phyloP scores from a whole-genome alignment of 768 basidiomycete species.

The Trametopsis cervina region DNA sequence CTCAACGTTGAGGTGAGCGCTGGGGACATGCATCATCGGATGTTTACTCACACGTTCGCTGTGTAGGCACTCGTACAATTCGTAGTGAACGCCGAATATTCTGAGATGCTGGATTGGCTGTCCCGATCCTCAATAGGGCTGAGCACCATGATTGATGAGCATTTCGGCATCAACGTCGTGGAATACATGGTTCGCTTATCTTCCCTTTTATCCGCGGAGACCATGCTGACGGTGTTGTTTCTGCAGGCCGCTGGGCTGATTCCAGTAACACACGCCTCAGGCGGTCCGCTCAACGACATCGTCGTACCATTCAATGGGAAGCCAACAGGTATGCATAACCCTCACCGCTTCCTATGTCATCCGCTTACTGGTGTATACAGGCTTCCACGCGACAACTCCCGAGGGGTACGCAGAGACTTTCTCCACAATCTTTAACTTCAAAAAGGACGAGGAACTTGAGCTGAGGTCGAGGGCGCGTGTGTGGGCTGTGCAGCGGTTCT shows the following conservation, averaged over 20 bases:
- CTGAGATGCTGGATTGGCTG: slow-evolving; percentile 63
- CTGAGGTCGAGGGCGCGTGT: slow-evolving; percentile 63
- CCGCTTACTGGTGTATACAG: slow-evolving; percentile 27
- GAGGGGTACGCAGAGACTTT: slow-evolving; percentile 63
- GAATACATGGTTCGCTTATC: slow-evolving; percentile 79
- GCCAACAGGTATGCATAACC: slow-evolving; percentile 47
- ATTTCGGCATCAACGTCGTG: slow-evolving; percentile 97
- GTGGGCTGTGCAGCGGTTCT: slow-evolving; percentile 71
- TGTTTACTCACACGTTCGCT: background rate
- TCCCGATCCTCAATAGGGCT: slow-evolving; percentile 75
- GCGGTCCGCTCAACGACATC: slow-evolving; percentile 88
- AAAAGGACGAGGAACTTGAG: slow-evolving; percentile 44
- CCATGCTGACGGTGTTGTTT: background rate
- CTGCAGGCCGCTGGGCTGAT: slow-evolving; percentile 87
- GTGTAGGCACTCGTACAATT: slow-evolving; percentile 65
- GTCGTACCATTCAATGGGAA: slow-evolving; percentile 71
- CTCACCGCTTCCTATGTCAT: background rate
- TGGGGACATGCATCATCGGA: background rate
- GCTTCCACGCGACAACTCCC: slow-evolving; percentile 71
- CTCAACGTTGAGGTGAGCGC: slow-evolving; percentile 60
- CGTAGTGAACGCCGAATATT: slow-evolving; percentile 76
- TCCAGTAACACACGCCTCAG: slow-evolving; percentile 88
- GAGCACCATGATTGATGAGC: slow-evolving; percentile 97
- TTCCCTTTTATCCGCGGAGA: slow-evolving; percentile 10
- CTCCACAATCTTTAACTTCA: slow-evolving; percentile 53